Base-by-base conservation (phyloP, 2,329 filamentous ascomycete genomes). In the Calonectria pseudoreteaudii region DNA sequence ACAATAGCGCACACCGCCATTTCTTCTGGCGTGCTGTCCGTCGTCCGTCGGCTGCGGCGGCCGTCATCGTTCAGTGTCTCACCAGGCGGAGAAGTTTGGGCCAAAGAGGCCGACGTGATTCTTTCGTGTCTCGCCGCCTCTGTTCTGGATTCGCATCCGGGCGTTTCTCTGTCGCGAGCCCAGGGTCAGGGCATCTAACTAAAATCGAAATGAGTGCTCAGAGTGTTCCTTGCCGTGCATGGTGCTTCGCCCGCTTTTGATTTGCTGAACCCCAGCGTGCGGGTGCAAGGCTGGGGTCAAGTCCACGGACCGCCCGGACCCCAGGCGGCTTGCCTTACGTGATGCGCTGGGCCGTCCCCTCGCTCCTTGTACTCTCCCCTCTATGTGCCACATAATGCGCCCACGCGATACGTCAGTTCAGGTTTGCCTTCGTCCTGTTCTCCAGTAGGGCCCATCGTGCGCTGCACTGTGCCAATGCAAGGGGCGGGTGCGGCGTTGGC, bases 1-100 rank as follows among this genome's bases (percentile, higher is more conserved):
- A 38, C 64, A 52, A 65, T 70, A 70, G 64, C 58, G 56, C 76
- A 79, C 78, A 80, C 78, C 78, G 78, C 78, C 68, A 78, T 74
- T 80, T 76, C 73, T 70, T 44, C 75, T 77, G 70, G 74, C 64
- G 70, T 74, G 56, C 73, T 64, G 36, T 72, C 50, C 70, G 65
- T 68, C 18, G 52, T 72, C 56, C 23, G 74, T 78, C 78, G 73
- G 78, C 70, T 78, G 72, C 41, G 68, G 77, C 78, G 77, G 70
- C 74, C 71, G 66, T 70, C 58, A 62, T 65, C 28, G 66, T 64
- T 38, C 68, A 64, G 50, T 79, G 78, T 79, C 78, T 80, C 78
- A 79, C 74, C 50, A 49, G 49, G 78, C 74, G 75, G 77, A 78
- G 78, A 80, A 75, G 56, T 31, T 36, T n/a, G 18, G 23, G 28